A percentile compares a stretch with the other conserved stretches of the same genome.
phyloP scores from a whole-genome alignment of 2,329 filamentous ascomycete species.

The Didymella exigua region DNA sequence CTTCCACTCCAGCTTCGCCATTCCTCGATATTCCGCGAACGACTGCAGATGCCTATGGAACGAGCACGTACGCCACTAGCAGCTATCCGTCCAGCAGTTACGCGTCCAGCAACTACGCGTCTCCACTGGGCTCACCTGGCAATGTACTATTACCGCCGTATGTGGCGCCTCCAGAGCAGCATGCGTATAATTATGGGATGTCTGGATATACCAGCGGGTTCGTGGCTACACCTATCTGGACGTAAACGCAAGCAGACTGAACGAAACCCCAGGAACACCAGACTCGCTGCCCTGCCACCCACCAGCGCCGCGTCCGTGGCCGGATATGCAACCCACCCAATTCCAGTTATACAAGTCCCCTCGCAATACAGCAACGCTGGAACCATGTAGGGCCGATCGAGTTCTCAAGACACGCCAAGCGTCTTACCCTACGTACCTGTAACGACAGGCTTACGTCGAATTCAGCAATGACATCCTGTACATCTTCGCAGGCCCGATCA shows the following conservation, averaged over 20 bases:
- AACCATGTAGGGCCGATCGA: slow-evolving; percentile 14
- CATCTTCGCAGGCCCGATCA: slow-evolving; percentile 6
- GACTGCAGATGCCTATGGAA: slow-evolving; percentile 21
- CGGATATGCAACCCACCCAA: slow-evolving; percentile 25
- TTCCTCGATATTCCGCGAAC: slow-evolving; percentile 55
- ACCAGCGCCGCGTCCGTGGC: slow-evolving; percentile 26
- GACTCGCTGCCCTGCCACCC: slow-evolving; percentile 36
- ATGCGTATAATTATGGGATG: slow-evolving; percentile 50
- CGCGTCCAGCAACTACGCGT: slow-evolving; percentile 40
- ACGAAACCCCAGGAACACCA: slow-evolving; percentile 49
- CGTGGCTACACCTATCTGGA: slow-evolving; percentile 52
- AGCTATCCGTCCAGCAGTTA: slow-evolving; percentile 37
- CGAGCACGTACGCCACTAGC: slow-evolving; percentile 41
- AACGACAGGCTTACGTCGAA: not conserved
- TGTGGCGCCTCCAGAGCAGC: slow-evolving; percentile 48
- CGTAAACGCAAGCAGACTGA: slow-evolving; percentile 49
- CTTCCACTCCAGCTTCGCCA: slow-evolving; percentile 45
- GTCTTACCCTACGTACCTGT: not conserved
- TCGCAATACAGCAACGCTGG: slow-evolving; percentile 30
- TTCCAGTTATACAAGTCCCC: slow-evolving; percentile 24
- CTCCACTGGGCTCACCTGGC: slow-evolving; percentile 46
- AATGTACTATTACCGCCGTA: slow-evolving; percentile 42
- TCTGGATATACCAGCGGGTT: slow-evolving; percentile 52
- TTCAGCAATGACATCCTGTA: slow-evolving; percentile 7
- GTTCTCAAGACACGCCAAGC: not conserved